A percentile compares a stretch with the other conserved stretches of the same genome.
Conservation (phyloP, 331 rosid genomes). For the Malus hybrid region DNA sequence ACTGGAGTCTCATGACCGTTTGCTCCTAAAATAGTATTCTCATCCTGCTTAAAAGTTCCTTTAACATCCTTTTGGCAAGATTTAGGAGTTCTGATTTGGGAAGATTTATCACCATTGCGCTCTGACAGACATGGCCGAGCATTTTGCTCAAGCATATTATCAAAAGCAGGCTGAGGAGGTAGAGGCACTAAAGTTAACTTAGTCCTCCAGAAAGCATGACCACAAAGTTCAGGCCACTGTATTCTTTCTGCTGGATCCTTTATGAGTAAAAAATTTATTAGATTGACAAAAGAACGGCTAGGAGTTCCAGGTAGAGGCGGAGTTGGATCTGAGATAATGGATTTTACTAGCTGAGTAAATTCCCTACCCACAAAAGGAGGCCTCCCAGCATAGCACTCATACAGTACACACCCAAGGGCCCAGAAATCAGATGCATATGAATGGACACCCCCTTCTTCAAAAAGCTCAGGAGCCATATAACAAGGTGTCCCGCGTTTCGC, state of each 20-base stretch:
- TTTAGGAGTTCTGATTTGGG: conserved; percentile 66
- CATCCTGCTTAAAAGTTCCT: conserved; percentile 63
- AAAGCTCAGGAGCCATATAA: conserved; percentile 99
- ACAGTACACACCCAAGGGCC: conserved; percentile 97
- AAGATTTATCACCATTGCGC: conserved; percentile 70
- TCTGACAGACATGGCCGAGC: conserved; percentile 68
- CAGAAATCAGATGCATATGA: conserved; percentile 94
- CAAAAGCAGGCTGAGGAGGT: conserved; percentile 93
- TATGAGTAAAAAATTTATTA: conserved; percentile 73
- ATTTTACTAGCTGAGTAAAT: conserved; percentile 86
- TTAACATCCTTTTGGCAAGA: conserved; percentile 65
- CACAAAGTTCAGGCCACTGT: conserved; percentile 88
- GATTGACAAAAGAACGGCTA: conserved; percentile 81
- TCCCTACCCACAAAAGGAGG: conserved; percentile 95
- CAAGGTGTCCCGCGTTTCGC: conserved; percentile 97
- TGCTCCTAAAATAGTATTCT: conserved; percentile 49
- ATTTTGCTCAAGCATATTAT: conserved; percentile 58
- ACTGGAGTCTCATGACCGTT: conserved; percentile 61
- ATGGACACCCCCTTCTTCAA: conserved; percentile 91
- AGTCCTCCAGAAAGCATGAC: conserved; percentile 84
- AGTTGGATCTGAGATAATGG: conserved; percentile 81
- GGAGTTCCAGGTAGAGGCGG: conserved; percentile 93
- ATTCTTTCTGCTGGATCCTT: conserved; percentile 97
- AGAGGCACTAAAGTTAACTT: conserved; percentile 48
- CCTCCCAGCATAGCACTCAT: conserved; percentile 85